Percentiles rank a stretch among this genome's conserved stretches.
Evolutionary conservation across 1,284 basidiomycete genomes (phyloP).

Genomic region (Pseudozyma pruni): DNA sequence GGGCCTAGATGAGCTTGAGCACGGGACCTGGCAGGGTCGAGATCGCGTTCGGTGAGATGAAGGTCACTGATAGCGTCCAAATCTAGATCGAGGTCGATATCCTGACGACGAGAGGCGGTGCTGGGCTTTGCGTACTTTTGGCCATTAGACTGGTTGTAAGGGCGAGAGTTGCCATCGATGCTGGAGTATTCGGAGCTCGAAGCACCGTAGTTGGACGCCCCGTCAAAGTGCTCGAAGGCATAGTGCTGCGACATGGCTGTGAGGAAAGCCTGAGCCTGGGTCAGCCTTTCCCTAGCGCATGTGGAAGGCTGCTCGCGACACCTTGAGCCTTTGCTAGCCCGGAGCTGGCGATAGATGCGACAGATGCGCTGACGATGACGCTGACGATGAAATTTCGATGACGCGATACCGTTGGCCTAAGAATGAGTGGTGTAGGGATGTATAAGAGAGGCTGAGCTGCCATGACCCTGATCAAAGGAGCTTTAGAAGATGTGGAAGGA

Average conservation of each 20-base stretch:
- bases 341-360: no score
- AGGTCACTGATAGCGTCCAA: slow-evolving; percentile 55
- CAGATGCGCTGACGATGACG: no score
- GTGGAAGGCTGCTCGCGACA: background rate
- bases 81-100: slow-evolving; percentile 56
- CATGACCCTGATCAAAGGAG: background rate
- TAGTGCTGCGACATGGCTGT: slow-evolving; percentile 45
- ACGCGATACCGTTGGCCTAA: no score
- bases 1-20: slow-evolving; percentile 7
- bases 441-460: no score
- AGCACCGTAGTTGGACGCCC: slow-evolving; percentile 49
- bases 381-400: no score
- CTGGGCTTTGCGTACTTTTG: slow-evolving; percentile 21
- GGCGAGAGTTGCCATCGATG: slow-evolving; percentile 12
- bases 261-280: background rate
- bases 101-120: slow-evolving; percentile 9
- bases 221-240: slow-evolving; percentile 60
- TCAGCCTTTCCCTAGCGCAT: slow-evolving; percentile 10
- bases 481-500: background rate
- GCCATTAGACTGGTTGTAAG: slow-evolving; percentile 6
- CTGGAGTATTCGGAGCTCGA: slow-evolving; percentile 50
- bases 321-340: no score
- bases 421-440: background rate
- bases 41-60: slow-evolving; percentile 42
- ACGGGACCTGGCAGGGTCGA: slow-evolving; percentile 27